These are phyloP conservation scores for Penicillium concentricum DNA, from an alignment of 2,329 filamentous ascomycete species.

Conservation along the genomic window DNA sequence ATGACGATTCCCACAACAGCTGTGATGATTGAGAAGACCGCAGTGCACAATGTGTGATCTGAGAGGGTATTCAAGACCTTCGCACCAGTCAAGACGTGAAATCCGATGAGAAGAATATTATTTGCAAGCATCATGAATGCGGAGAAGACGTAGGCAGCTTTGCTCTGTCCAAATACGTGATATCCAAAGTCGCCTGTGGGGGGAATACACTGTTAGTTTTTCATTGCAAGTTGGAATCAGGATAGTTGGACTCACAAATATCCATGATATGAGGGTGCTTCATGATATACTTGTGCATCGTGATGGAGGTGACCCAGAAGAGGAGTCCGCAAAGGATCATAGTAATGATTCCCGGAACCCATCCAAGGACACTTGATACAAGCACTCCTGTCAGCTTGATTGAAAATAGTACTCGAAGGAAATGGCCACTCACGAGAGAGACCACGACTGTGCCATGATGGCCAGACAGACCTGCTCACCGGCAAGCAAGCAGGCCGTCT, in stretches of 20 bases:
- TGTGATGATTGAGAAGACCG: conserved; percentile 49
- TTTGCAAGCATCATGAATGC: conserved; percentile 47
- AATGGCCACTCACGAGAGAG: conserved; percentile 41
- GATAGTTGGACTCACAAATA: conserved; percentile 41
- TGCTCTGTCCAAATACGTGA: conserved; percentile 46
- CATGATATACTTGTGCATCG: conserved; percentile 55
- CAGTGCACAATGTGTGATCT: conserved; percentile 51
- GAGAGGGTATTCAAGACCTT: conserved; percentile 52
- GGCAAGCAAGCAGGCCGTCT: conserved; percentile 49
- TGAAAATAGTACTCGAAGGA: neutral
- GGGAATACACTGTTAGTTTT: neutral
- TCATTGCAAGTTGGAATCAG: too few relatives aligned
- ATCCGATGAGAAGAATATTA: conserved; percentile 53
- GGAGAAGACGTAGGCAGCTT: conserved; percentile 47
- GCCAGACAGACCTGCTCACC: conserved; percentile 54
- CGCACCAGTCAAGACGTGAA: conserved; percentile 52
- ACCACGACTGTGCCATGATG: conserved; percentile 55
- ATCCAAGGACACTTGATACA: conserved; percentile 20
- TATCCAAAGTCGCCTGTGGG: conserved; percentile 48
- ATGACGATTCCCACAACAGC: conserved; percentile 50
- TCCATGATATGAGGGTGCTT: conserved; percentile 51
- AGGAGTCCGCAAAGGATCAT: conserved; percentile 47
- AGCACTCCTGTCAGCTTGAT: neutral
- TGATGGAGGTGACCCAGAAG: conserved; percentile 53
- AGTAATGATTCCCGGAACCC: conserved; percentile 26